Percentiles rank a stretch among this genome's conserved stretches.
Conservation (phyloP, 140 eudicot species). For the Oenanthe javanica region DNA sequence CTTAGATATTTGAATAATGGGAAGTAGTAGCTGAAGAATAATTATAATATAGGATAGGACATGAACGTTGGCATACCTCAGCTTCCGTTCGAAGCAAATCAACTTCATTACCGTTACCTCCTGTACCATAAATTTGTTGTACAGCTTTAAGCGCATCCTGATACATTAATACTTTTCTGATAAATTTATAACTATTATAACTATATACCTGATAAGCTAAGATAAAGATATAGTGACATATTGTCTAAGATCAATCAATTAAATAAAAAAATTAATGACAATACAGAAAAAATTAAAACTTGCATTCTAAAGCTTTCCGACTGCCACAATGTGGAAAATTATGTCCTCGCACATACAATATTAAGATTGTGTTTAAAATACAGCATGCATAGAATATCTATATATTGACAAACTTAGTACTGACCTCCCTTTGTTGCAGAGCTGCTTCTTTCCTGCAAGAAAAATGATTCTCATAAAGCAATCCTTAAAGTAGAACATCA, state of each 20-base stretch:
- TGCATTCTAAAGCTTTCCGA: neutral
- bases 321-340: neutral
- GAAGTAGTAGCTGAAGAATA: neutral
- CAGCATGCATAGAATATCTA: neutral
- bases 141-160: slow-evolving; percentile 81
- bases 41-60: slow-evolving; percentile 16
- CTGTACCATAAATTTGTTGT: slow-evolving; percentile 35
- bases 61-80: slow-evolving; percentile 49
- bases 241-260: neutral
- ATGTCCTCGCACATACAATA: neutral
- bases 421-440: slow-evolving; percentile 87
- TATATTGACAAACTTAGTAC: slow-evolving; percentile 12
- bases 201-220: neutral
- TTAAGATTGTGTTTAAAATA: neutral
- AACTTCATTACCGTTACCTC: slow-evolving; percentile 41
- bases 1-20: neutral
- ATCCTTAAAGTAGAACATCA: slow-evolving; percentile 10
- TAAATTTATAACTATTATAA: neutral
- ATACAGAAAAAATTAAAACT: neutral
- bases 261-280: neutral
- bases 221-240: neutral
- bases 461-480: neutral
- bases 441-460: slow-evolving; percentile 78
- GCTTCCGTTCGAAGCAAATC: slow-evolving; percentile 61
- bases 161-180: neutral